phyloP scores from a whole-genome alignment of 2,329 filamentous ascomycete species.

The Aspergillus hortae region DNA sequence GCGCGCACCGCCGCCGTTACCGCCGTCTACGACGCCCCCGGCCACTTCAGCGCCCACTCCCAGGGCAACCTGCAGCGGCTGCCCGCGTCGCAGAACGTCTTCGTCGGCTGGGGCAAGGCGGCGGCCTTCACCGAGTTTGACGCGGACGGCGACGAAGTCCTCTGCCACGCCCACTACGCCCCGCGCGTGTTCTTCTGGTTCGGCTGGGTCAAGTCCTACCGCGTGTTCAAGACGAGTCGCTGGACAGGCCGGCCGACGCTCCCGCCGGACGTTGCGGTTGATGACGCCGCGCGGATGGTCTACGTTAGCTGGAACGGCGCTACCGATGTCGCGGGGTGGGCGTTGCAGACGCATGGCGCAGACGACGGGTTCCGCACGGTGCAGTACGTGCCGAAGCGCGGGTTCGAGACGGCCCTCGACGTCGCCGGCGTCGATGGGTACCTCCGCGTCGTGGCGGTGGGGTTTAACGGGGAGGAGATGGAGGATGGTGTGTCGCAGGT shows the following conservation, averaged over 20 bases:
- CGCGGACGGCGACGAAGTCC: conserved; percentile 30
- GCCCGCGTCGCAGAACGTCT: conserved; percentile 38
- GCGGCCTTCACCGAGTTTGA: conserved; percentile 53
- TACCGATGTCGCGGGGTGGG: conserved; percentile 31
- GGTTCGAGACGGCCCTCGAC: conserved; percentile 28
- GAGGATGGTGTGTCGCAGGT: conserved; percentile 13
- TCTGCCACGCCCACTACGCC: conserved; percentile 54
- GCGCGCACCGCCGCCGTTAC: conserved; percentile 44
- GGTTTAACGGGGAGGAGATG: conserved; percentile 17
- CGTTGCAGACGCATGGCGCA: conserved; percentile 17
- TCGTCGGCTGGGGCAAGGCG: conserved; percentile 52
- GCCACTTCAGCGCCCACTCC: conserved; percentile 36
- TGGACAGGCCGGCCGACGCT: conserved; percentile 52
- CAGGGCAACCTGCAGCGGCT: conserved; percentile 46
- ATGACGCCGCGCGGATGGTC: conserved; percentile 12
- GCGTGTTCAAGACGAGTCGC: conserved; percentile 48
- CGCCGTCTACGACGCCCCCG: conserved; percentile 38
- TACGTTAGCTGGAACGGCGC: conserved; percentile 37
- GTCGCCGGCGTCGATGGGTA: conserved; percentile 16
- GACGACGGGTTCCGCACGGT: conserved; percentile 13
- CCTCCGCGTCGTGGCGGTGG: conserved; percentile 20
- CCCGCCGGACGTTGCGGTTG: conserved; percentile 21
- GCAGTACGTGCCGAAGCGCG: conserved; percentile 19
- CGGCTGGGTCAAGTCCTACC: conserved; percentile 48
- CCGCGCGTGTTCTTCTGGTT: conserved; percentile 18